Percentiles rank a stretch among this genome's conserved stretches.
Conservation (phyloP, 1,284 basidiomycete species). For the Boletus subluridellus region DNA sequence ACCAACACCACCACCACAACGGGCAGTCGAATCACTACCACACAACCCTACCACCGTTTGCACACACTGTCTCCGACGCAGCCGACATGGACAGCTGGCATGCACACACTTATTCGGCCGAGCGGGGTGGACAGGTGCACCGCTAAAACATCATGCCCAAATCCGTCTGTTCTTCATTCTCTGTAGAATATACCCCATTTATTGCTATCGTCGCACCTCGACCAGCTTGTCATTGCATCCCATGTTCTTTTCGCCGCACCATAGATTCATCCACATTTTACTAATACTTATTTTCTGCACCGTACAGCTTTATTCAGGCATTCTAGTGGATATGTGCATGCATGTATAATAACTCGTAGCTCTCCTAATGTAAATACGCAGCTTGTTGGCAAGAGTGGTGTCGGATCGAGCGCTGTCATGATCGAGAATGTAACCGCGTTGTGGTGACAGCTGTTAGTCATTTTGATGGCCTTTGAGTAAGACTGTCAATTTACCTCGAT, state of each 20-base stretch:
- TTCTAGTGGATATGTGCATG: conserved; percentile 39
- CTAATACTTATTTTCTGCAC: conserved; percentile 35
- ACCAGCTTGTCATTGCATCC: conserved; percentile 16
- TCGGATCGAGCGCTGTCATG: background rate
- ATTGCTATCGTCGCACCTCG: conserved; percentile 31
- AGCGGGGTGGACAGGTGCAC: conserved; percentile 52
- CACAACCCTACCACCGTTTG: conserved; percentile 44
- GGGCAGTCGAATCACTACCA: conserved; percentile 36
- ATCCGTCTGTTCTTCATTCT: background rate
- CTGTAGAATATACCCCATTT: conserved; percentile 37
- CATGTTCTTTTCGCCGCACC: conserved; percentile 12
- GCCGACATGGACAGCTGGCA: conserved; percentile 56
- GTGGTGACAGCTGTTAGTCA: conserved; percentile 21
- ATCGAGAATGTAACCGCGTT: conserved; percentile 16
- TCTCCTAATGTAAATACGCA: conserved; percentile 33
- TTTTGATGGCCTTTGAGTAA: conserved; percentile 30
- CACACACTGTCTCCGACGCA: conserved; percentile 39
- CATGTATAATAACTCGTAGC: conserved; percentile 35
- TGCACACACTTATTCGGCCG: conserved; percentile 49
- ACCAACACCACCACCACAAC: conserved; percentile 36
- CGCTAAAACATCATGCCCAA: conserved; percentile 33
- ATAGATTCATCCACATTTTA: conserved; percentile 34
- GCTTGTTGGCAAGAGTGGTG: conserved; percentile 2
- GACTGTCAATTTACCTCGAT: conserved; percentile 27
- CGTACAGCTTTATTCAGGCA: conserved; percentile 36